phyloP scores from a whole-genome alignment of 164 flowering plant genomes.

The Berberis vulgaris region DNA sequence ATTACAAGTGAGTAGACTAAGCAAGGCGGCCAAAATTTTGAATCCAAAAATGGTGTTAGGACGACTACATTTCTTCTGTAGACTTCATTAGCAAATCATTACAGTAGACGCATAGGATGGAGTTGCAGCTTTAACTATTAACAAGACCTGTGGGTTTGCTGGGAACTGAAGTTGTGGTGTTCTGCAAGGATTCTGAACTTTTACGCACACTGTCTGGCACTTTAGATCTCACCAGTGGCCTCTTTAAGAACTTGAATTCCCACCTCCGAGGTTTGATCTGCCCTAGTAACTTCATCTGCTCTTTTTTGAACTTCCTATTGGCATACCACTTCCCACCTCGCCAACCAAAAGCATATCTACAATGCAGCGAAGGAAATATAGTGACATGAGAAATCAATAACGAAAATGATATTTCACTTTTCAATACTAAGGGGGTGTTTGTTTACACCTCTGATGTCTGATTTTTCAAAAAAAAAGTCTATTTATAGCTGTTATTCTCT shows the following conservation, averaged over 20 bases:
- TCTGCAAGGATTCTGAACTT: conserved; percentile 17
- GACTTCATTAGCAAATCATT: neutral
- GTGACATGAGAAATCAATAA: neutral
- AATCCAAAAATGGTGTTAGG: no score
- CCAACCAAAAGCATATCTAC: conserved; percentile 81
- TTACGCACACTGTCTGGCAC: conserved; percentile 18
- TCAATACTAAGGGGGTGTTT: neutral
- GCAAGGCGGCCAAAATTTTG: no score
- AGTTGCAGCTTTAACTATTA: neutral
- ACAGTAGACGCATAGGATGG: neutral
- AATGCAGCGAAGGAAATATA: neutral
- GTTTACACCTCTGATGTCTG: neutral
- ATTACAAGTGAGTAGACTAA: no score
- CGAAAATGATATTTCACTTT: neutral
- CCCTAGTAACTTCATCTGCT: conserved; percentile 48
- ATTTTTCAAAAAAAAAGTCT: no score
- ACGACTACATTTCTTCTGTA: neutral
- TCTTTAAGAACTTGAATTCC: conserved; percentile 26
- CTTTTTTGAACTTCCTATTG: conserved; percentile 58
- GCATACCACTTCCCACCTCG: conserved; percentile 90
- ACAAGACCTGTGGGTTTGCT: conserved; percentile 11
- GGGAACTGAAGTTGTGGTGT: conserved; percentile 4
- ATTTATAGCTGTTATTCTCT: no score
- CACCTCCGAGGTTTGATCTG: conserved; percentile 43
- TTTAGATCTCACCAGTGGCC: conserved; percentile 28